These are phyloP conservation scores for Chrysoporthe deuterocubensis DNA, from an alignment of 2,329 filamentous ascomycete genomes.

Conservation along the genomic window DNA sequence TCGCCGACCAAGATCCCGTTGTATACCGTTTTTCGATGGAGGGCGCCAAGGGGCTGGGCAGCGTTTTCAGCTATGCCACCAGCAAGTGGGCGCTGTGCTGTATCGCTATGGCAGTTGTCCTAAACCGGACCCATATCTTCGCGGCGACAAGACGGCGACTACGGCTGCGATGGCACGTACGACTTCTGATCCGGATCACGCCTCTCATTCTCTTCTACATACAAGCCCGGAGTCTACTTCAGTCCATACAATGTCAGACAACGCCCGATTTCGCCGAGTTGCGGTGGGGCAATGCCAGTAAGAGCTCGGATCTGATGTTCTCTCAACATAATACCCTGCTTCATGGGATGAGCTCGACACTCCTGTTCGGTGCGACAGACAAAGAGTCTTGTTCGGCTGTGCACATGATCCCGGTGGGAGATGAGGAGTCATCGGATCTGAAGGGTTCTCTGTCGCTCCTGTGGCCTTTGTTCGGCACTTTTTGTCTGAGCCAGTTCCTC, in stretches of 20 bases:
- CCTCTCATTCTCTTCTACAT: conserved; percentile 72
- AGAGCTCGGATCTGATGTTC: conserved; percentile 70
- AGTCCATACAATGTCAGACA: conserved; percentile 91
- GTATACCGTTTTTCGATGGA: conserved; percentile 60
- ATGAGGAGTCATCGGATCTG: conserved; percentile 59
- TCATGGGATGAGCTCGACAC: conserved; percentile 70
- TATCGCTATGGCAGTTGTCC: conserved; percentile 80
- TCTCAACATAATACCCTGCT: conserved; percentile 71
- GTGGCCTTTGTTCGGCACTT: conserved; percentile 74
- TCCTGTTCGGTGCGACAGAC: conserved; percentile 77
- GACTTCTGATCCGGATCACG: conserved; percentile 70
- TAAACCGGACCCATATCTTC: conserved; percentile 93
- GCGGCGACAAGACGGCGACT: conserved; percentile 83
- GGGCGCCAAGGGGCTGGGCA: conserved; percentile 72
- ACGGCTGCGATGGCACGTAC: conserved; percentile 73
- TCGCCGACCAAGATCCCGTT: conserved; percentile 46
- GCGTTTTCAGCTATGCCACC: conserved; percentile 87
- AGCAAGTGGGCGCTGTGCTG: conserved; percentile 92
- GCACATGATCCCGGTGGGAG: conserved; percentile 67
- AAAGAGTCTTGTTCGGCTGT: conserved; percentile 75
- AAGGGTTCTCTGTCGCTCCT: conserved; percentile 77
- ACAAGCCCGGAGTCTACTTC: conserved; percentile 73
- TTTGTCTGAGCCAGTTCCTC: conserved; percentile 79
- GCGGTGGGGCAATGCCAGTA: conserved; percentile 70
- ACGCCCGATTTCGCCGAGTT: conserved; percentile 71